Evolutionary conservation across 1,284 basidiomycete species (phyloP), one percentile per base, ranked within the genome.

Genomic region (Cerioporus squamosus): DNA sequence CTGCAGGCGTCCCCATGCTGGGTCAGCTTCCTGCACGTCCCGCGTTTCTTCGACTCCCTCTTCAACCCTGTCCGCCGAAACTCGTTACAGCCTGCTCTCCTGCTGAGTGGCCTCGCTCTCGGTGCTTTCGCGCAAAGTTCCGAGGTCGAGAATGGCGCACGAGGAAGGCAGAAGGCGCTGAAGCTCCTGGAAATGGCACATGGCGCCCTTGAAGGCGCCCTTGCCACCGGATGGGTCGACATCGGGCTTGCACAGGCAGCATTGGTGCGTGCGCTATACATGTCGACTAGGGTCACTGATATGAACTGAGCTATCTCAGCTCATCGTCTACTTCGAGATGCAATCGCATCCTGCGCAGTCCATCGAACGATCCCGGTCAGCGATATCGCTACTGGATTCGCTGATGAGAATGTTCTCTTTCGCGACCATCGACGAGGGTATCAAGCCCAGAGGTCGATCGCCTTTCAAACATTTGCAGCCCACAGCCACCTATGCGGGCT

Each of bases 1-100:
- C 86, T 91, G 68, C 79, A 78, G 12, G 73, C 76, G 12, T 84
- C 85, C 31, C 85, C 83, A 57, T 84, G 86, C 70, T 90, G 86
- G 85, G 81, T 90, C 67, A 84, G 85, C 10, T 91, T 89, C 68
- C 77, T 91, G 64, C 84, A 90, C 65, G 74, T 89, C 17, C 87
- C 87, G 20, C 80, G 75, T 17, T 90, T 91, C 72, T 84, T 88
- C 62, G 74, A 73, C 51, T 81, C 77, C 36, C 82, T 86, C 62
- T 80, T 79, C 63, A 79, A 90, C 61, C 77, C 85, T 12, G 60
- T 62, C 10, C 76, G 75, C 48, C 75, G 89, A 55, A 75, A 79
- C 51, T 68, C 71, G 39, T 81, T 91, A 70, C 90, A 91, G 65
- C 90, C 90, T 2, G 83, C 84, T 60, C 70, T 91, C 24, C 68